Conservation (phyloP, 768 basidiomycete species). For the Serpula lacrymans region DNA sequence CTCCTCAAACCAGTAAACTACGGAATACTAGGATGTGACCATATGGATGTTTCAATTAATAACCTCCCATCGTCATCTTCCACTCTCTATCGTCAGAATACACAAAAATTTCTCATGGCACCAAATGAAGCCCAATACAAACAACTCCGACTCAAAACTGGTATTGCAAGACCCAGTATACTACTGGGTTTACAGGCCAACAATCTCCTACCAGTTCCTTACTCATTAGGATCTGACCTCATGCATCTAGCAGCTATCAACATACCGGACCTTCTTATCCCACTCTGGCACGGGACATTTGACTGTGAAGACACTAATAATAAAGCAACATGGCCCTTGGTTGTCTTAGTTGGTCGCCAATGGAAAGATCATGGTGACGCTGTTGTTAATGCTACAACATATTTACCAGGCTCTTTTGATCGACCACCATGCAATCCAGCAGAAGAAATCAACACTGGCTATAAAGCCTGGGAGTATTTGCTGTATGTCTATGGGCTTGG, state of each 20-base stretch:
- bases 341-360: constrained; percentile 12
- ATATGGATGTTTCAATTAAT: constrained; percentile 10
- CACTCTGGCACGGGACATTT: constrained; percentile 21
- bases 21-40: constrained; percentile 17
- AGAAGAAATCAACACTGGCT: constrained; percentile 15
- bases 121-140: background rate
- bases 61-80: background rate
- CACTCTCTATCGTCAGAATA: no score
- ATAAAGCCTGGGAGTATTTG: constrained; percentile 14
- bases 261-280: constrained; percentile 8
- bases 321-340: constrained; percentile 18
- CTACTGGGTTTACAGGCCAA: constrained; percentile 12
- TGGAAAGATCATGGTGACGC: constrained; percentile 15
- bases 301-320: constrained; percentile 16
- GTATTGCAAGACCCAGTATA: constrained; percentile 14
- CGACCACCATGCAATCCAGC: constrained; percentile 15
- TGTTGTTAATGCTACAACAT: constrained; percentile 12
- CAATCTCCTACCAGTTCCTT: constrained; percentile 19
- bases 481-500: constrained; percentile 13
- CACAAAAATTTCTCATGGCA: background rate
- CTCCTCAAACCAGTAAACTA: constrained; percentile 10
- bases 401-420: constrained; percentile 11
- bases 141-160: constrained; percentile 1
- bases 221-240: constrained; percentile 18
- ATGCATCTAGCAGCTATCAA: constrained; percentile 18